phyloP scores from a whole-genome alignment of 2,329 filamentous ascomycete species.

The Ustulina deusta region DNA sequence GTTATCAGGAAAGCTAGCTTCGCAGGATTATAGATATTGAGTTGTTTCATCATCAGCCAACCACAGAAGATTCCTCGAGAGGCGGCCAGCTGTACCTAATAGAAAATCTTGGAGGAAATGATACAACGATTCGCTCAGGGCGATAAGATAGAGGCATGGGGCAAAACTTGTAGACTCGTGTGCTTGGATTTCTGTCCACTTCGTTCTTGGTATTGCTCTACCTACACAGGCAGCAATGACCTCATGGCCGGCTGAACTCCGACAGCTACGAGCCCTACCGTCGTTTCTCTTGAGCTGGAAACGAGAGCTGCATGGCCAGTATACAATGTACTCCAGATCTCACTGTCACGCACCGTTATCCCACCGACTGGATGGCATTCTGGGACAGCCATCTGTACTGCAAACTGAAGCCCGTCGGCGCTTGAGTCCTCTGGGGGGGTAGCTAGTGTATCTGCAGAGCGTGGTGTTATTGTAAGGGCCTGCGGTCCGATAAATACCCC shows the following conservation, averaged over 20 bases:
- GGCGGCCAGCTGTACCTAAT: conserved; percentile 30
- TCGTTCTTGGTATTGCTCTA: conserved; percentile 32
- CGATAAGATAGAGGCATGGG: conserved; percentile 8
- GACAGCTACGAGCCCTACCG: conserved; percentile 23
- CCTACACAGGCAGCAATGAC: conserved; percentile 21
- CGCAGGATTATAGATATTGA: conserved; percentile 41
- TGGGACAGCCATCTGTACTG: conserved; percentile 37
- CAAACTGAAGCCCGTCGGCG: conserved; percentile 36
- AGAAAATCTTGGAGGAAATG: conserved; percentile 34
- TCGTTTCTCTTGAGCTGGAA: conserved; percentile 10
- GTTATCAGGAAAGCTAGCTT: conserved; percentile 16
- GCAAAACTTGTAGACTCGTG: conserved; percentile 28
- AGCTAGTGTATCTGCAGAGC: conserved; percentile 41
- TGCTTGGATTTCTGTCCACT: conserved; percentile 26
- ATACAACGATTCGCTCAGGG: conserved; percentile 34
- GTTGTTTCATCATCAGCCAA: conserved; percentile 40
- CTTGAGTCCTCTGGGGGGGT: conserved; percentile 36
- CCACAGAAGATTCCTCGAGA: conserved; percentile 24
- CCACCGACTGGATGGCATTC: conserved; percentile 41
- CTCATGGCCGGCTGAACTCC: conserved; percentile 17
- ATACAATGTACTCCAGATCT: conserved; percentile 28
- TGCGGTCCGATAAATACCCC: conserved; percentile 53
- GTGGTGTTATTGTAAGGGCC: conserved; percentile 51
- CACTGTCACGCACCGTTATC: conserved; percentile 41
- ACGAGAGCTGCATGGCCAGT: conserved; percentile 10